Percentiles rank a stretch among this genome's conserved stretches.
These are phyloP conservation scores for Spergularia bocconei DNA, from an alignment of 148 eudicot species.

Conservation along the genomic window DNA sequence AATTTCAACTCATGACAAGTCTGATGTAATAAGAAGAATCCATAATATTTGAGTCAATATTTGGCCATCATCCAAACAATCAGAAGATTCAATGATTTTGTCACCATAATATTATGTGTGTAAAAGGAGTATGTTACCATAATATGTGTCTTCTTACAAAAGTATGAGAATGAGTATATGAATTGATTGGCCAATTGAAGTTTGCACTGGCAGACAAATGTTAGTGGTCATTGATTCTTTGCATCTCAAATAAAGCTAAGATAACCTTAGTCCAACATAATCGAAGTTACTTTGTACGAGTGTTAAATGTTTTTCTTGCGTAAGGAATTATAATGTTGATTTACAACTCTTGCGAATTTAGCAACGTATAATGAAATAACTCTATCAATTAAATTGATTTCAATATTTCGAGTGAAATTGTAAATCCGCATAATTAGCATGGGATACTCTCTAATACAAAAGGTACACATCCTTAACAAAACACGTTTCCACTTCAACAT, in stretches of 20 bases:
- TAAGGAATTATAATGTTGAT: no score
- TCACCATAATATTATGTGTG: slow-evolving; percentile 15
- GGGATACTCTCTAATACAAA: no score
- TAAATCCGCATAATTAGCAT: no score
- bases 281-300: no score
- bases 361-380: no score
- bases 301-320: no score
- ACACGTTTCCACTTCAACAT: slow-evolving; percentile 17
- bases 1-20: slow-evolving; percentile 12
- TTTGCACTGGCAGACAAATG: slow-evolving; percentile 27
- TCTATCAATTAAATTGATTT: no score
- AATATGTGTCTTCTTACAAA: slow-evolving; percentile 10
- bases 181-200: slow-evolving; percentile 13
- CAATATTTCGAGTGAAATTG: no score
- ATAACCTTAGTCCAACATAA: neutral
- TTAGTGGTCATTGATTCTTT: slow-evolving; percentile 27
- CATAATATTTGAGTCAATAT: slow-evolving; percentile 17
- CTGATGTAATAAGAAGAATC: neutral
- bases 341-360: no score
- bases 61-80: slow-evolving; percentile 30
- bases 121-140: neutral
- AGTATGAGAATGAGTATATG: slow-evolving; percentile 4
- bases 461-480: neutral
- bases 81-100: slow-evolving; percentile 28
- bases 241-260: slow-evolving; percentile 12